Evolutionary conservation across 2,329 filamentous ascomycete species (phyloP).

Genomic region (Colletotrichum lentis): DNA sequence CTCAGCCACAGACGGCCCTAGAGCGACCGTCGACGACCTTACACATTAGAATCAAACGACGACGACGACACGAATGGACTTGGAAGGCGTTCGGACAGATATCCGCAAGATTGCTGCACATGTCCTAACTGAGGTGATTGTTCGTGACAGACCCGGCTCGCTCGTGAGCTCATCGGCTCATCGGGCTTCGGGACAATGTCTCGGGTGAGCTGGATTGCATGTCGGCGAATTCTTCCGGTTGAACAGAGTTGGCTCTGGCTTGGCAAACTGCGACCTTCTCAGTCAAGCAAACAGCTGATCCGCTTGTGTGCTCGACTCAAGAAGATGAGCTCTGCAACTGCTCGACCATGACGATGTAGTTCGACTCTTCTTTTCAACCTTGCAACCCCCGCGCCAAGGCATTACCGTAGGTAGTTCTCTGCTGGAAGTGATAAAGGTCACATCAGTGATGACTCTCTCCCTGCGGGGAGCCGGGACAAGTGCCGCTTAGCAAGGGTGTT

Average conservation of each 20-base stretch:
- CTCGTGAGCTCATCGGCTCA: not conserved
- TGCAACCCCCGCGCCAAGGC: conserved; percentile 1
- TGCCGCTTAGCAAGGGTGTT: no score
- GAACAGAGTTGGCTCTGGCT: not conserved
- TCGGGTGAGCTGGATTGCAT: not conserved
- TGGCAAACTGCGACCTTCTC: not conserved
- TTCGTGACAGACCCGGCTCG: not conserved
- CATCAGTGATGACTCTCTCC: no score
- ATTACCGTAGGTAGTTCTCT: not conserved
- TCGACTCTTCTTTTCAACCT: no score
- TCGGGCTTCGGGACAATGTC: not conserved
- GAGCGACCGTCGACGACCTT: not conserved
- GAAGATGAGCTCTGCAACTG: not conserved
- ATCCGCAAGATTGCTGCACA: not conserved
- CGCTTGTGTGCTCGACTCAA: not conserved
- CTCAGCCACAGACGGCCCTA: no score
- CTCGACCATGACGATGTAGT: no score
- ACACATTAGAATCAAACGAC: not conserved
- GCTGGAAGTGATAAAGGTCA: no score
- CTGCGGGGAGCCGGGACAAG: no score
- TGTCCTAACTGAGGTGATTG: no score
- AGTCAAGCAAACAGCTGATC: not conserved
- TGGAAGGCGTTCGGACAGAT: not conserved
- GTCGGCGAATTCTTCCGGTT: no score
- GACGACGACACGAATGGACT: not conserved